Evolutionary conservation across 768 basidiomycete species (phyloP), one percentile per base, ranked within the genome.

Genomic region (Cyclocybe cylindracea): DNA sequence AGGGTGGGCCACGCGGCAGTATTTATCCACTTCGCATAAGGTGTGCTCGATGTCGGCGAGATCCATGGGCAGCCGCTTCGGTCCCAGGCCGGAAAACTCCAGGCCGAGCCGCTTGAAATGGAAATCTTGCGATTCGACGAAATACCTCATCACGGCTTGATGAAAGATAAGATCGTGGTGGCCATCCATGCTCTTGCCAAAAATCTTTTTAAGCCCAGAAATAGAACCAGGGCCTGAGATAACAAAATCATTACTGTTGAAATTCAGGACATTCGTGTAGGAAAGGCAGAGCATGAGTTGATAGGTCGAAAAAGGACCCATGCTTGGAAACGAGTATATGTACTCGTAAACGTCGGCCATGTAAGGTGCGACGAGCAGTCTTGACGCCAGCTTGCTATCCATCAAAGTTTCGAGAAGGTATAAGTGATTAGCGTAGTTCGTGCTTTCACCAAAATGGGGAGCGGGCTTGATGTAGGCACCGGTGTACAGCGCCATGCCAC

Each of bases 1-100:
- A 3, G 82, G 80, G 63, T 83, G 78, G 14, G 67, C 71, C n/a
- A 70, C 70, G 41, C 89, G 85, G 38, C 82, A 74, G 61, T 91
- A 91, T 62, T 91, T 89, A 69, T 90, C 87, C 40, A 86, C 75
- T 63, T 92, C 90, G 68, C 90, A 92, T 11, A 91, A 68, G 1
- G 84, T 75, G 63, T 92, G 90, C 70, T 92, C 90, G 47, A 91
- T 72, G 63, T 92, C 90, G 35, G 83, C 80, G 44, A 89, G 69
- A 57, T 78, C 75, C 75, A 87, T 81, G 6, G 79, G 78, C 10
- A 79, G 70, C 11, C 62, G 58, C 3, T 75, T 53, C 0, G 77
- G 73, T 13, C 84, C 82, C 9, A 86, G 68, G 13, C 78, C 78
- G 0, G 75, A 69, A 55, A 85, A 83, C 0, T 69, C 50, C 38